phyloP scores from a whole-genome alignment of 495 filamentous ascomycete species.

The Penicillium roqueforti region DNA sequence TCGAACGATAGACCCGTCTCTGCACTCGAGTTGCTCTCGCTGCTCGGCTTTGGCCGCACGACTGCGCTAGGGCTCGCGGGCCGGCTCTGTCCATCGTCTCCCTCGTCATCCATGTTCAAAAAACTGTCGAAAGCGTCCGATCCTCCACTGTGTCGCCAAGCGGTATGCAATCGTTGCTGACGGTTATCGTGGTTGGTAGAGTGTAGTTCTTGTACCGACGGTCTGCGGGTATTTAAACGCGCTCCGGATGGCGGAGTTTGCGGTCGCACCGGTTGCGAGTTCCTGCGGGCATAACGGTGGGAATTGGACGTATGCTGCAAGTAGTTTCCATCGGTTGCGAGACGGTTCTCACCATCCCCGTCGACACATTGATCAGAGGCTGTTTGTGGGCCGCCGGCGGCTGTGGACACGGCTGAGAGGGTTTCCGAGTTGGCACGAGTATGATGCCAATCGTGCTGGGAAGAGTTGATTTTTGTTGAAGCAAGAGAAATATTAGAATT shows the following conservation, averaged over 20 bases:
- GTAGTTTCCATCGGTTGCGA: conserved; percentile 32
- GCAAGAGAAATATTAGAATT: conserved; percentile 13
- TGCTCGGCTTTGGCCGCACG: conserved; percentile 33
- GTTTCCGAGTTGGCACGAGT: conserved; percentile 36
- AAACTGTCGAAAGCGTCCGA: conserved; percentile 45
- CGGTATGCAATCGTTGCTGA: conserved; percentile 34
- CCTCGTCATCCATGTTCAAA: conserved; percentile 46
- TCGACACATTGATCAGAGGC: conserved; percentile 32
- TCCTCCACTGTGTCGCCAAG: conserved; percentile 42
- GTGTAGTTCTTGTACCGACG: conserved; percentile 26
- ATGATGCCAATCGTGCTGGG: conserved; percentile 35
- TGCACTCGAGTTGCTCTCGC: conserved; percentile 30
- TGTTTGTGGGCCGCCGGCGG: conserved; percentile 37
- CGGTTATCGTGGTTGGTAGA: conserved; percentile 33
- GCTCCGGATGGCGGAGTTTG: conserved; percentile 38
- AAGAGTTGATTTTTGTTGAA: conserved; percentile 23
- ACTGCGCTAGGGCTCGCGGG: conserved; percentile 31
- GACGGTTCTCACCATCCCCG: conserved; percentile 38
- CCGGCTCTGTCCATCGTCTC: conserved; percentile 31
- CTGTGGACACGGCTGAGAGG: conserved; percentile 29
- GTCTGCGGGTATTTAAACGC: conserved; percentile 34
- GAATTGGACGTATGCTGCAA: conserved; percentile 34
- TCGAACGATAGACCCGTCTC: conserved; percentile 71
- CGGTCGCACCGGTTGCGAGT: conserved; percentile 44
- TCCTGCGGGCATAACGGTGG: conserved; percentile 44